Base-by-base conservation (phyloP, 345 rosid genomes). In the Microcos paniculata region DNA sequence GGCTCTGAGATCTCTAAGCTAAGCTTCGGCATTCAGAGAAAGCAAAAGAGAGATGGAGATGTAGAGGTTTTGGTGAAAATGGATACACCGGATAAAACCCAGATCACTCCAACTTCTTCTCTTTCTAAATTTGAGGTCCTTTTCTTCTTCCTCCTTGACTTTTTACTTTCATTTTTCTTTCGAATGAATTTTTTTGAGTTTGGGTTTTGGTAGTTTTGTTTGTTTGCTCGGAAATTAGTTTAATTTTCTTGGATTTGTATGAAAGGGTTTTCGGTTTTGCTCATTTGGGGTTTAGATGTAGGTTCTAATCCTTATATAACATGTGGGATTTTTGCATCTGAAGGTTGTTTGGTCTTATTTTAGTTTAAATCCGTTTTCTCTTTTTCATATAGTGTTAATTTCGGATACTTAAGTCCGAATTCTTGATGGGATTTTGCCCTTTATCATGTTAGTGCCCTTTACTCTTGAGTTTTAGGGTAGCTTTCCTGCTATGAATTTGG, bases 1-100 rank as follows among this genome's bases (percentile, higher is more conserved):
- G 52, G 12, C 28, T 33, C 19, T 18, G 30, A 75, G 51, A 21
- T 38, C 3, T 19, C 59, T 43, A 12, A 35, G 40, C 14, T 43
- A 43, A 68, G 42, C 42, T 48, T 68, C n/a, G 15, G 43, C 15
- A 28, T 51, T 51, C 56, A 45, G 28, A 24, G 31, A 38, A 26
- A 65, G 78, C 46, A 40, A 26, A 28, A 55, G 56, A 55, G 70
- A 59, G 72, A 55, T 35, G 28, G 24, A 33, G 78, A 61, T 70
- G 31, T 35, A 46, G 4, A 35, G 30, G 48, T 73, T 75, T 78
- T 71, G 76, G 35, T 72, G 84, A 81, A 74, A 76, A 86, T 91
- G 85, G 87, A 84, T 38, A 89, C 96, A 16, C 96, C 93, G 16
- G 91, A 87, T 23, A 91, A 83, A 74, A 80, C 82, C 66, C 85